phyloP scores from a whole-genome alignment of 2,329 filamentous ascomycete species.

The Trichoderma lentiforme region DNA sequence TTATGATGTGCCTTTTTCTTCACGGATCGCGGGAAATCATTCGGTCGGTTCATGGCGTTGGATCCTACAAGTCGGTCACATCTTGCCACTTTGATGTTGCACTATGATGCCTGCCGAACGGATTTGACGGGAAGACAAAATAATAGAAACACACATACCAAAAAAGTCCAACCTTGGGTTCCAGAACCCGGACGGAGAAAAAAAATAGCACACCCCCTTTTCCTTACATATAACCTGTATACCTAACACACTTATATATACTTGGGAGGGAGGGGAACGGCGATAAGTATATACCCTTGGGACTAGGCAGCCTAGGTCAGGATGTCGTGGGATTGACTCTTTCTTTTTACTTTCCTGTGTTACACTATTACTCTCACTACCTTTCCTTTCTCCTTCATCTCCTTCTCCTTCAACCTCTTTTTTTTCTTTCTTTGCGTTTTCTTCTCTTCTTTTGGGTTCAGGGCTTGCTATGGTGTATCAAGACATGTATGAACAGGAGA shows the following conservation, averaged over 20 bases:
- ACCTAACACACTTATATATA: constrained; percentile 19
- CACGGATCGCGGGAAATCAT: constrained; percentile 7
- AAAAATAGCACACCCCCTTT: background rate
- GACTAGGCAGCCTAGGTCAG: constrained; percentile 12
- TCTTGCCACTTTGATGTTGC: background rate
- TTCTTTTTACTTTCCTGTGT: constrained; percentile 1
- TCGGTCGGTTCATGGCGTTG: constrained; percentile 9
- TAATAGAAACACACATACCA: background rate
- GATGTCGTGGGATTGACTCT: constrained; percentile 11
- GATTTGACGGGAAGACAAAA: background rate
- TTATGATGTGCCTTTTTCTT: constrained; percentile 9
- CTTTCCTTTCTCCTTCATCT: constrained; percentile 9
- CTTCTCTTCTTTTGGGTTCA: background rate
- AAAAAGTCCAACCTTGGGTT: background rate
- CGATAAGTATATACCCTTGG: constrained; percentile 19
- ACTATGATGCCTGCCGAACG: constrained; percentile 1
- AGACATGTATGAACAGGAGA: constrained; percentile 15
- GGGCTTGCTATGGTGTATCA: constrained; percentile 12
- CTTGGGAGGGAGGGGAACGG: constrained; percentile 4
- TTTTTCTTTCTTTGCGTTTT: background rate
- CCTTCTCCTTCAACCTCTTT: background rate
- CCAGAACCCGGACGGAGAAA: background rate
- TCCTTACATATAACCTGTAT: constrained; percentile 18
- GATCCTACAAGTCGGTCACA: background rate
- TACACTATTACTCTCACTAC: constrained; percentile 3